phyloP scores from a whole-genome alignment of 2,329 filamentous ascomycete species.

The Aureobasidium melanogenum region DNA sequence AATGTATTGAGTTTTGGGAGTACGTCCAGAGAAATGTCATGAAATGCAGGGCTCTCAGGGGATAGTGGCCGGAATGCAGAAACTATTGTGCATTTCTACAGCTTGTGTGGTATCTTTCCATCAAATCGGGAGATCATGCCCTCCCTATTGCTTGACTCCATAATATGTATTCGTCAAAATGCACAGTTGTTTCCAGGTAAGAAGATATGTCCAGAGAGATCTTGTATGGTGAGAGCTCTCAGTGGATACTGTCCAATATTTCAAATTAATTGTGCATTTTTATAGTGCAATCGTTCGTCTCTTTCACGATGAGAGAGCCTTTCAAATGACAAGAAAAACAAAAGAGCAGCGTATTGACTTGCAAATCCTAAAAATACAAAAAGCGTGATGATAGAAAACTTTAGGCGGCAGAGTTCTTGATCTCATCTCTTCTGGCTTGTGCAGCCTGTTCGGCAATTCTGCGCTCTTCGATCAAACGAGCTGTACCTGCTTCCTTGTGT shows the following conservation, averaged over 20 bases:
- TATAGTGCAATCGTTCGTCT: background rate
- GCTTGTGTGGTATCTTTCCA: too few relatives aligned
- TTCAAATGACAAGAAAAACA: background rate
- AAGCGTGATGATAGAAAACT: background rate
- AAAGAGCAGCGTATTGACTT: background rate
- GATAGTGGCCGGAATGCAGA: too few relatives aligned
- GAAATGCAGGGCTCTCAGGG: too few relatives aligned
- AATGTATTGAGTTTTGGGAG: too few relatives aligned
- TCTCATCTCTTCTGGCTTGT: slow-evolving; percentile 24
- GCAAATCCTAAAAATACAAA: background rate
- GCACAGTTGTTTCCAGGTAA: background rate
- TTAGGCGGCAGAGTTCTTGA: slow-evolving; percentile 19
- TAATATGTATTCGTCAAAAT: background rate
- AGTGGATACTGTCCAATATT: background rate
- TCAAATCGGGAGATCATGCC: too few relatives aligned
- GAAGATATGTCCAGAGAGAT: background rate
- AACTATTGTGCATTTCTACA: too few relatives aligned
- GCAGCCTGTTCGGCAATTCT: slow-evolving; percentile 21
- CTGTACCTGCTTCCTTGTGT: slow-evolving; percentile 18
- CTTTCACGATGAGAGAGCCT: background rate
- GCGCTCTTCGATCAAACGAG: slow-evolving; percentile 23
- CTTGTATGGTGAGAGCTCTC: background rate
- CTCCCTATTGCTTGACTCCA: too few relatives aligned
- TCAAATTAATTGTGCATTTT: background rate
- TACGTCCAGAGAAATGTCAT: too few relatives aligned